Evolutionary conservation across 2,329 filamentous ascomycete species (phyloP).

Genomic region (Chaetomium olivaceum): DNA sequence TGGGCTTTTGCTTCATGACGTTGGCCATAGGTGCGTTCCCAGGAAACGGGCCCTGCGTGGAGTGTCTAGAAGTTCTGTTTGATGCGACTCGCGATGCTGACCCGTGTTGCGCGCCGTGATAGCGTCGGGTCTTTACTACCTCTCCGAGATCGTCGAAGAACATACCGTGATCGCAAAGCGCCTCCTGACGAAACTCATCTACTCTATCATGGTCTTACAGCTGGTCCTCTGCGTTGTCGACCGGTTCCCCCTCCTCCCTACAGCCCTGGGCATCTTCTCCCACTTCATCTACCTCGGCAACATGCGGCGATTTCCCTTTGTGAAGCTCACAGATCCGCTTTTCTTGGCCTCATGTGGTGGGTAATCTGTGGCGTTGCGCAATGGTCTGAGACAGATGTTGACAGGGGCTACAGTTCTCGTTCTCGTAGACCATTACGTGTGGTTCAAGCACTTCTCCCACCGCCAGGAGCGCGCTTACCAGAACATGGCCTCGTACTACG

Average conservation of each 20-base stretch:
- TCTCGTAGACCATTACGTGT: constrained; percentile 86
- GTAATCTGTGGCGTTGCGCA: constrained; percentile 33
- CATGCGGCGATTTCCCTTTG: constrained; percentile 70
- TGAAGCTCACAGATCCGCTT: constrained; percentile 82
- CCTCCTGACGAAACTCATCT: constrained; percentile 82
- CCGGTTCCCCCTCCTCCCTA: constrained; percentile 76
- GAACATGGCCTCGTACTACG: constrained; percentile 61
- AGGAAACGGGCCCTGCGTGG: neutral
- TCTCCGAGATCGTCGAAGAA: constrained; percentile 96
- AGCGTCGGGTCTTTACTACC: constrained; percentile 98
- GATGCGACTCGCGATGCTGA: neutral
- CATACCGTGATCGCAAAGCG: constrained; percentile 91
- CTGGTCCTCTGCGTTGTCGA: constrained; percentile 75
- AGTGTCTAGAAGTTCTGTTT: neutral
- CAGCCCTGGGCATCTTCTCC: constrained; percentile 72
- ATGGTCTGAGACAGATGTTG: neutral
- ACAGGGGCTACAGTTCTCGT: constrained; percentile 65
- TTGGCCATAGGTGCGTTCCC: constrained; percentile 76
- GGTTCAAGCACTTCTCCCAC: constrained; percentile 89
- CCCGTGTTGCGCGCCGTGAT: constrained; percentile 5
- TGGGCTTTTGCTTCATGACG: constrained; percentile 93
- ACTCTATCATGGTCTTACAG: constrained; percentile 74
- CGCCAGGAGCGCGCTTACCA: constrained; percentile 59
- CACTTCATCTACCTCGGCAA: constrained; percentile 89
- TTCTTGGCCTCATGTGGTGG: constrained; percentile 81